Evolutionary conservation across 352 stramenopile species (phyloP).

Genomic region (Phytophthora pistaciae): DNA sequence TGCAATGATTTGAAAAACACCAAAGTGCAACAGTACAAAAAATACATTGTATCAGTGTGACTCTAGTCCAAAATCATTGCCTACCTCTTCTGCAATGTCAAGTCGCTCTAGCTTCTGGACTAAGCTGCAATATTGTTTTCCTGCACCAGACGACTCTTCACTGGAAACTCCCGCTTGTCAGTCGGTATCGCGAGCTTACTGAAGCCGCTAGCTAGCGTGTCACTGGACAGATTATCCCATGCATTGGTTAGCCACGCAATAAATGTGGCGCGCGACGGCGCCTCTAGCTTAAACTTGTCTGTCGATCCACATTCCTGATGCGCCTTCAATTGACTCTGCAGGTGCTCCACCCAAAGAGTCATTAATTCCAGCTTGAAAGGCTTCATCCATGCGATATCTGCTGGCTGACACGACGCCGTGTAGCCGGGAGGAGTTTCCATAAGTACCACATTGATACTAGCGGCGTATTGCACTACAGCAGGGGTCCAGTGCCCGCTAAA

Average conservation of each 20-base stretch:
- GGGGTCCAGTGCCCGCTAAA: slow-evolving; percentile 22
- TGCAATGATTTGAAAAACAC: too few species aligned
- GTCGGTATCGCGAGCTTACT: not conserved
- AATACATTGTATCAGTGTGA: too few species aligned
- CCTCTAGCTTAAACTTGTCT: not conserved
- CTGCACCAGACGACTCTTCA: too few species aligned
- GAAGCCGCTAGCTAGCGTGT: not conserved
- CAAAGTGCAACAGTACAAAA: too few species aligned
- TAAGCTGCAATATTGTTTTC: too few species aligned
- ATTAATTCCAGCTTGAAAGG: not conserved
- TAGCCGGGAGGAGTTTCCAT: slow-evolving; percentile 8
- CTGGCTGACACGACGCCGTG: slow-evolving; percentile 15
- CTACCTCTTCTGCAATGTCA: too few species aligned
- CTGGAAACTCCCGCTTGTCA: not conserved
- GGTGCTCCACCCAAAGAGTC: not conserved
- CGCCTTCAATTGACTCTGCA: not conserved
- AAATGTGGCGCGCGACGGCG: not conserved
- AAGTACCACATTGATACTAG: slow-evolving; percentile 2
- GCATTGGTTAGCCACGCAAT: not conserved
- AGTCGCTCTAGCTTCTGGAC: too few species aligned
- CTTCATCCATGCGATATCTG: slow-evolving; percentile 24
- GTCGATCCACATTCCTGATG: not conserved
- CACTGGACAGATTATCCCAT: not conserved
- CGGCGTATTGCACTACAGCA: not conserved
- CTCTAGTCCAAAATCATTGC: too few species aligned